Evolutionary conservation across 805 yeast species (phyloP), one percentile per base, ranked within the genome.

Genomic region (Ogataea philodendri): DNA sequence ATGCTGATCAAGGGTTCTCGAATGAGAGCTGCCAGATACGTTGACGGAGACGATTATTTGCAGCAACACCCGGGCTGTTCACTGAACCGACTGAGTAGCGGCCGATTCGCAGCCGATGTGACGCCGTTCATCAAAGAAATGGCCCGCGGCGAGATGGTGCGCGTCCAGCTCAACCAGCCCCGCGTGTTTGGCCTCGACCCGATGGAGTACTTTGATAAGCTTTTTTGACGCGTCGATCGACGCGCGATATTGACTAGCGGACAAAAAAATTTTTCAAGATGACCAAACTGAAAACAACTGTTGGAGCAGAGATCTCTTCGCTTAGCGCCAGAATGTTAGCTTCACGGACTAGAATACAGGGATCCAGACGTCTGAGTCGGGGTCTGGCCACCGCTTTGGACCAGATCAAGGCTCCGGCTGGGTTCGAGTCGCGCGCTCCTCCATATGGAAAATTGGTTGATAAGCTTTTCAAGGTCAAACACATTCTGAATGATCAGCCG

Each of bases 381-480:
- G 30, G 42, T 5, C 44, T 54, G 34, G 59, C 59, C 13, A 52
- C 59, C 13, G 36, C 57, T 7, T 20, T 52, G 26, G 54, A 51
- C 30, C 40, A 46, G 16, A 46, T 55, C 30, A 44, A 41, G 17
- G 72, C 78, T 7, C 88, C 95, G 5, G 54, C 65, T 10, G 84
- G 80, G 30, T 79, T 63, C 57, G 66, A 67, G 54, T 65, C 85
- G 17, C 74, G 95, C 57, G 76, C 87, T 14, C 97, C 98, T 5
- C 97, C 97, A 32, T 89, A 89, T 57, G 77, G 79, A 32, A 81
- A 83, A 60, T 70, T 90, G 42, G 64, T 84, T 26, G 62, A 65
- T 18, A 85, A 83, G 30, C 70, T 93, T 41, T 62, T 65, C 7
- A 59, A 65, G 24, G 66, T 59, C 23, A 60, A 58, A 26, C 40